These are phyloP conservation scores for Rhodocollybia butyracea DNA, from an alignment of 768 basidiomycete genomes.

Conservation along the genomic window DNA sequence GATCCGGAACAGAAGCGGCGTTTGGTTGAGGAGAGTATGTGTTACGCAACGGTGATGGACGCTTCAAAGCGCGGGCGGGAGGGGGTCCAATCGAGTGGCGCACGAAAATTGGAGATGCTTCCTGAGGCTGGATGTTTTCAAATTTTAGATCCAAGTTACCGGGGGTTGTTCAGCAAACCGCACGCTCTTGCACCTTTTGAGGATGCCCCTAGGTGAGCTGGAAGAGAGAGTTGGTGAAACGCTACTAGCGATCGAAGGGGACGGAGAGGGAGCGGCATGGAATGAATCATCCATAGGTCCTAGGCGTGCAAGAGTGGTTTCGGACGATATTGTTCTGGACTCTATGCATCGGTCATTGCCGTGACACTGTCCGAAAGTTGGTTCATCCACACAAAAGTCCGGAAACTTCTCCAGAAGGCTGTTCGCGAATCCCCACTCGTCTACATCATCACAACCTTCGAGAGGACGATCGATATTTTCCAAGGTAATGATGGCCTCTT, in stretches of 20 bases:
- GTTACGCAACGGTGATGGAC: constrained; percentile 10
- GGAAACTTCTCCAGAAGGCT: constrained; percentile 14
- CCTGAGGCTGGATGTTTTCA: neutral
- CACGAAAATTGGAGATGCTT: neutral
- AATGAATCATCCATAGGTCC: neutral
- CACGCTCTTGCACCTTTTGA: constrained; percentile 40
- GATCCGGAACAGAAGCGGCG: neutral
- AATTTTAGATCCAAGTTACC: neutral
- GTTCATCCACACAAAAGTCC: neutral
- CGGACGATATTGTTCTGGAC: neutral
- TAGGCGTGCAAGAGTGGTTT: neutral
- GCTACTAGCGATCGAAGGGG: constrained; percentile 14
- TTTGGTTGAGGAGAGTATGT: constrained; percentile 11
- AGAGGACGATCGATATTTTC: too few relatives aligned
- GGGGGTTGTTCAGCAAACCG: constrained; percentile 31
- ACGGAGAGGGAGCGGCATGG: constrained; percentile 4
- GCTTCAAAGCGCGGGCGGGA: neutral
- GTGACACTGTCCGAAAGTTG: neutral
- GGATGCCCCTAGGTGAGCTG: constrained; percentile 27
- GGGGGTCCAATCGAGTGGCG: constrained; percentile 6
- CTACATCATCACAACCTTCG: constrained; percentile 15
- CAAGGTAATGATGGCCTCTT: neutral
- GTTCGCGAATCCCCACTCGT: constrained; percentile 38
- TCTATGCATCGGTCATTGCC: neutral
- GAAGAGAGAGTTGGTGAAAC: constrained; percentile 19